phyloP scores from a whole-genome alignment of 2,329 filamentous ascomycete genomes.

The Alternaria alternata region DNA sequence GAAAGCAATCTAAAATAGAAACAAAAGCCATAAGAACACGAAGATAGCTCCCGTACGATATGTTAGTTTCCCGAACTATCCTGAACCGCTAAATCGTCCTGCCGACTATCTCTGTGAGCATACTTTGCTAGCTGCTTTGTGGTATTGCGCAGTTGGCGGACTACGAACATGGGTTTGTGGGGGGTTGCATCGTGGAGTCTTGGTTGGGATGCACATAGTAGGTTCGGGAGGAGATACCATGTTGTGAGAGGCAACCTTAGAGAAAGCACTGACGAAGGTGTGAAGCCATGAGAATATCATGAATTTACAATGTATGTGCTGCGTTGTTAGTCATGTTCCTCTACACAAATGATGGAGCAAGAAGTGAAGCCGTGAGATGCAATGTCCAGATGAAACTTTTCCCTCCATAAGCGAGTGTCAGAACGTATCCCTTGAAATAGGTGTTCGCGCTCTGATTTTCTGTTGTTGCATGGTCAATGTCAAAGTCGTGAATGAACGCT shows the following conservation, averaged over 20 bases:
- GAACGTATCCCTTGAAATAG: too few species aligned
- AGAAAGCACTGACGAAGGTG: too few species aligned
- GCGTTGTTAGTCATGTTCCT: not conserved
- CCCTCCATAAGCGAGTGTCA: not conserved
- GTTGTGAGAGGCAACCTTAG: too few species aligned
- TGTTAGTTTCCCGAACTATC: too few species aligned
- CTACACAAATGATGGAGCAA: not conserved
- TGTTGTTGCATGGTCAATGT: not conserved
- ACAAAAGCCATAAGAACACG: not conserved
- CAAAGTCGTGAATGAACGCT: not conserved
- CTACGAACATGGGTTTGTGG: too few species aligned
- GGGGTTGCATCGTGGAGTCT: too few species aligned
- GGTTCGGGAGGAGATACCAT: too few species aligned
- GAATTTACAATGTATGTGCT: not conserved
- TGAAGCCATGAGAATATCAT: not conserved
- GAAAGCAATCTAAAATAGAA: not conserved
- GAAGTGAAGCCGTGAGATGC: not conserved
- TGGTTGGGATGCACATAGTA: too few species aligned
- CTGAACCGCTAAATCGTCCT: not conserved
- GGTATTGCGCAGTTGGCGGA: not conserved
- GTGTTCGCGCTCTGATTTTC: not conserved
- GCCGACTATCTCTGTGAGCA: not conserved
- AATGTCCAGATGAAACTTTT: not conserved
- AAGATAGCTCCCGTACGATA: not conserved
- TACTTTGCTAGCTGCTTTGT: not conserved